A percentile compares a stretch with the other conserved stretches of the same genome.
Conservation (phyloP, 225 moss, liverwort and hornwort genomes). For the Sphagnum tenellum region DNA sequence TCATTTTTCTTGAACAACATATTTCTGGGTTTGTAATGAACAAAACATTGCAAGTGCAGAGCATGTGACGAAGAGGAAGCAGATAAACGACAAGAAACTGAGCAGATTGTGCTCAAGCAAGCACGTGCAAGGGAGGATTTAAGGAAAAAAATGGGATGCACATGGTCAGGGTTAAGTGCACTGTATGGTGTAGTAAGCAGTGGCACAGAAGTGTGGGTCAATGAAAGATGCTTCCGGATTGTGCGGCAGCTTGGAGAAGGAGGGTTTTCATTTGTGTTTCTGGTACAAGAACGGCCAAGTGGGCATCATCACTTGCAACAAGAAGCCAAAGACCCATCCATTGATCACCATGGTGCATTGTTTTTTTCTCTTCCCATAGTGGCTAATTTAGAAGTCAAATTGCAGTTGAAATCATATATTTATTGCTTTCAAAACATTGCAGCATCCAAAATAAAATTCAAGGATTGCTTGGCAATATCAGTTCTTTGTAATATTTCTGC, state of each 20-base stretch:
- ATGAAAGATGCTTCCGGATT: conserved; percentile 44
- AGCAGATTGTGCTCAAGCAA: too few relatives aligned
- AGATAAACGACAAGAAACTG: too few relatives aligned
- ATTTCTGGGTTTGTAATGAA: too few relatives aligned
- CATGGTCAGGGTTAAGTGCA: conserved; percentile 48
- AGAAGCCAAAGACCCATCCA: conserved; percentile 11
- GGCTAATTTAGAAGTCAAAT: too few relatives aligned
- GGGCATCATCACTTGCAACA: conserved; percentile 10
- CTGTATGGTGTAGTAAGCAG: conserved; percentile 37
- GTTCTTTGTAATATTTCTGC: neutral
- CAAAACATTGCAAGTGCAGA: too few relatives aligned
- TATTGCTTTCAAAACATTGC: too few relatives aligned
- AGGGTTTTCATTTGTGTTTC: conserved; percentile 41
- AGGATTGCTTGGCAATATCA: neutral
- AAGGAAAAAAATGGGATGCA: conserved; percentile 23
- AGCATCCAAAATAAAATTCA: too few relatives aligned
- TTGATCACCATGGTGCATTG: neutral
- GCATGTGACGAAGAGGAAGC: too few relatives aligned
- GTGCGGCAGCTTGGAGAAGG: conserved; percentile 54
- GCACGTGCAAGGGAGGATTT: too few relatives aligned
- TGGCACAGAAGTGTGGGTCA: conserved; percentile 44
- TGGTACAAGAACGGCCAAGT: conserved; percentile 31
- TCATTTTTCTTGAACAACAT: too few relatives aligned
- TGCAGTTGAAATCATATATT: too few relatives aligned
- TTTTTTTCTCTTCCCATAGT: neutral